Percentiles rank a stretch among this genome's conserved stretches.
Evolutionary conservation across 257 asterid species (phyloP).

Genomic region (Mitragyna speciosa): DNA sequence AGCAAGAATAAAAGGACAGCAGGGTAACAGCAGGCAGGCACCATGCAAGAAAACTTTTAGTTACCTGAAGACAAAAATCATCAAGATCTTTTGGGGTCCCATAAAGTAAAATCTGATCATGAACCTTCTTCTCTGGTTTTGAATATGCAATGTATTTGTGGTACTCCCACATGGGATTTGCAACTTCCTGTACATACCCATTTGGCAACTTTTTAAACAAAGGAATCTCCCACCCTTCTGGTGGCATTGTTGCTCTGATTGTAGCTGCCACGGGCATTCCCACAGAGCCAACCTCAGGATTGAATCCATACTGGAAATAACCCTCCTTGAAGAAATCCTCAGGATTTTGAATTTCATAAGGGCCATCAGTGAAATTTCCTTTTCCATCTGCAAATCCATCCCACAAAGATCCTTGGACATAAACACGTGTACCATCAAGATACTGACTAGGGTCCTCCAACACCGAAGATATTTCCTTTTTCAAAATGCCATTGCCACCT

Average conservation of each 20-base stretch:
- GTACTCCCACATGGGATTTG: conserved; percentile 86
- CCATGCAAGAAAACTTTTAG: neutral
- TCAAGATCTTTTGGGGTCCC: conserved; percentile 83
- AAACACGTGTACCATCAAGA: conserved; percentile 89
- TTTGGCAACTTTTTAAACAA: conserved; percentile 49
- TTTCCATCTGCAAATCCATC: conserved; percentile 96
- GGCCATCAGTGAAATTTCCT: conserved; percentile 91
- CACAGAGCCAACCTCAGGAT: conserved; percentile 98
- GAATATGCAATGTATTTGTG: conserved; percentile 93
- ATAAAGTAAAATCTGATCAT: conserved; percentile 81
- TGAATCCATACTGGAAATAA: conserved; percentile 76
- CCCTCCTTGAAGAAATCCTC: conserved; percentile 83
- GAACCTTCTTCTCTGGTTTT: conserved; percentile 70
- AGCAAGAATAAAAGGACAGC: neutral
- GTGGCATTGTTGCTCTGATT: conserved; percentile 88
- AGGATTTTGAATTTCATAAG: conserved; percentile 90
- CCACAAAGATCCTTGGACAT: conserved; percentile 93
- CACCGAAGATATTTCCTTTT: conserved; percentile 20
- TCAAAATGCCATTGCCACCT: conserved; percentile 19
- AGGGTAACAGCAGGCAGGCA: neutral
- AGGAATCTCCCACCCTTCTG: conserved; percentile 87
- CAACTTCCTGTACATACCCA: conserved; percentile 80
- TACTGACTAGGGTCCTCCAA: conserved; percentile 72
- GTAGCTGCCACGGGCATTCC: conserved; percentile 99
- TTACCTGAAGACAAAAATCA: conserved; percentile 94